Percentiles rank a stretch among this genome's conserved stretches.
Evolutionary conservation across 805 yeast species (phyloP).

Genomic region (Yarrowia sp.): DNA sequence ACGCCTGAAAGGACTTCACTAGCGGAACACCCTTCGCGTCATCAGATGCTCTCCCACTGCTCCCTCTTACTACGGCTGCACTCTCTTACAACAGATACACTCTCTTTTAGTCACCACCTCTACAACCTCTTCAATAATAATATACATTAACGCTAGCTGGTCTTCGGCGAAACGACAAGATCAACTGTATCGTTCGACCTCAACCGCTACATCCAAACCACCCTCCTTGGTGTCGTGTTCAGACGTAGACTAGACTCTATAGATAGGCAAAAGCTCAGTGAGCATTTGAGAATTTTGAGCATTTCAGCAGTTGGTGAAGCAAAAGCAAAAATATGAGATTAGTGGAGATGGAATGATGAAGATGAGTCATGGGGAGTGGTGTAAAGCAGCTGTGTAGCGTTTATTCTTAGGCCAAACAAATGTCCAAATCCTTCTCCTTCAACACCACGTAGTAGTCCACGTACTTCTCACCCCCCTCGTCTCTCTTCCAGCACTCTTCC

Average conservation of each 20-base stretch:
- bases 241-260: too few relatives aligned
- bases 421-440: constrained; percentile 73
- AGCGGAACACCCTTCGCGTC: too few relatives aligned
- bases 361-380: too few relatives aligned
- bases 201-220: not conserved
- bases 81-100: too few relatives aligned
- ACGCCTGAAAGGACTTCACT: too few relatives aligned
- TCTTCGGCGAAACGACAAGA: not conserved
- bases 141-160: not conserved
- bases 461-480: constrained; percentile 60
- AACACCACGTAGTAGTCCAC: constrained; percentile 79
- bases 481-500: constrained; percentile 55
- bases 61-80: too few relatives aligned
- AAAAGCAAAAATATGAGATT: not conserved
- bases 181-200: not conserved
- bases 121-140: not conserved
- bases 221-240: not conserved
- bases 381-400: too few relatives aligned
- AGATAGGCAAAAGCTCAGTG: too few relatives aligned
- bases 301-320: too few relatives aligned
- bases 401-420: constrained; percentile 51
- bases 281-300: too few relatives aligned
- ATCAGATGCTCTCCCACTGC: too few relatives aligned
- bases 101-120: not conserved
- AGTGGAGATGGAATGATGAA: too few relatives aligned